These are phyloP conservation scores for Geotrichum macrosporum DNA, from an alignment of 1,139 yeast species.

Conservation along the genomic window DNA sequence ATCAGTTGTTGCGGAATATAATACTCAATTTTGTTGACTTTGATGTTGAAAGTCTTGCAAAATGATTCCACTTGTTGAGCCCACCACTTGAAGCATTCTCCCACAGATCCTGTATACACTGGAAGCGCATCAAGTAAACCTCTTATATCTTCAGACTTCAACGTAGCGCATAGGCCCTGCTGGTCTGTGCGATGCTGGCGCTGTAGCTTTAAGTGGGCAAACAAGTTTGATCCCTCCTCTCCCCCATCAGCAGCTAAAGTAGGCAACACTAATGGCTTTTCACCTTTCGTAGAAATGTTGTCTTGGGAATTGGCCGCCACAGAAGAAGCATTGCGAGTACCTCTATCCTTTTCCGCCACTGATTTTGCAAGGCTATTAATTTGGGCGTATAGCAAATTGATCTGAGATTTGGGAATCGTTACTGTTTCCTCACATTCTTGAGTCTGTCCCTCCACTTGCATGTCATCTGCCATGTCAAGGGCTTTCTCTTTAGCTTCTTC, in stretches of 20 bases:
- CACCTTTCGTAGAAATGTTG: background rate
- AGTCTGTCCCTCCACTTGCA: background rate
- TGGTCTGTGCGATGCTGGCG: background rate
- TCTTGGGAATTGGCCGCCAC: background rate
- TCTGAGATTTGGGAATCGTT: slow-evolving; percentile 19
- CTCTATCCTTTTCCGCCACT: slow-evolving; percentile 15
- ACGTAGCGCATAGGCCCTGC: background rate
- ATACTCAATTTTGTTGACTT: slow-evolving; percentile 15
- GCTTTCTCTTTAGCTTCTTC: too few species aligned
- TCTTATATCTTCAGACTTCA: slow-evolving; percentile 13
- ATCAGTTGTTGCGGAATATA: slow-evolving; percentile 18
- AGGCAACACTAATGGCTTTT: background rate
- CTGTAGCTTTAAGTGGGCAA: background rate
- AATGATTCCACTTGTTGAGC: slow-evolving; percentile 20
- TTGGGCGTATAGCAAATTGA: slow-evolving; percentile 15
- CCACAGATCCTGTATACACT: slow-evolving; percentile 17
- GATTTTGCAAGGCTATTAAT: slow-evolving; percentile 18
- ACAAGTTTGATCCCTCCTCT: background rate
- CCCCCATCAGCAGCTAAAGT: background rate
- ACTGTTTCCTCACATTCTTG: slow-evolving; percentile 11
- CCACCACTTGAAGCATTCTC: slow-evolving; percentile 22
- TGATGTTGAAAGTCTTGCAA: slow-evolving; percentile 19
- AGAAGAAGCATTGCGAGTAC: background rate
- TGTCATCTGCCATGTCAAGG: too few species aligned
- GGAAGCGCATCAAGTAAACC: slow-evolving; percentile 18